Evolutionary conservation across 1,284 basidiomycete genomes (phyloP).

Genomic region (Cerioporus squamosus): DNA sequence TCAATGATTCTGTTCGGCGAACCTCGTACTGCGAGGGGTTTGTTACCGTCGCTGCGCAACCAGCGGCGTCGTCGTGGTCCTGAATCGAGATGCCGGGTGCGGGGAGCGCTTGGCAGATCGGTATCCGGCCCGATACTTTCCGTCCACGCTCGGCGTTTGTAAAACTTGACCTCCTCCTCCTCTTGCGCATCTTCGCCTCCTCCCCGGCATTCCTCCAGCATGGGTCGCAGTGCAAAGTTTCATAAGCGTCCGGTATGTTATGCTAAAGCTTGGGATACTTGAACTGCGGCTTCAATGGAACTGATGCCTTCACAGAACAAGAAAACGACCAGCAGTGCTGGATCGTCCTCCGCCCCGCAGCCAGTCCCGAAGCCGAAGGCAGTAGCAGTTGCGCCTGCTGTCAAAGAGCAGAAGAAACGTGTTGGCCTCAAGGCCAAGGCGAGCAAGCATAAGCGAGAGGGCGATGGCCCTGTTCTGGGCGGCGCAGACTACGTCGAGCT

Average conservation of each 20-base stretch:
- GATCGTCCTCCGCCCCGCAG: slow-evolving; percentile 10
- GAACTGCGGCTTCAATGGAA: background rate
- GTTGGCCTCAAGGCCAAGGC: slow-evolving; percentile 44
- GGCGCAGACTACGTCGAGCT: slow-evolving; percentile 77
- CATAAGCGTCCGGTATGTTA: slow-evolving; percentile 9
- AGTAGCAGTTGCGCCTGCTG: slow-evolving; percentile 11
- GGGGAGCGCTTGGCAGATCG: too few species aligned
- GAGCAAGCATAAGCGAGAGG: slow-evolving; percentile 32
- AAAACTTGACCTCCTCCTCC: too few species aligned
- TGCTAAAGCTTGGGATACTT: background rate
- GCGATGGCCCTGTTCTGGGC: slow-evolving; percentile 57
- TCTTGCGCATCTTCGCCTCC: too few species aligned
- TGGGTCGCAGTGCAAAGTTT: slow-evolving; percentile 18
- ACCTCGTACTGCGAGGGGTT: too few species aligned
- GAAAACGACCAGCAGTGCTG: slow-evolving; percentile 22
- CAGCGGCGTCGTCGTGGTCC: too few species aligned
- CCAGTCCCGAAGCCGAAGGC: slow-evolving; percentile 3
- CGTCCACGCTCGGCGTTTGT: too few species aligned
- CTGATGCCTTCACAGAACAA: slow-evolving; percentile 20
- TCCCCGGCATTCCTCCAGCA: too few species aligned
- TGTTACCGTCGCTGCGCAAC: too few species aligned
- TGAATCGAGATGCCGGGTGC: too few species aligned
- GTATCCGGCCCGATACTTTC: too few species aligned
- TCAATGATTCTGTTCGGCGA: too few species aligned
- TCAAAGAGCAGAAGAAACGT: slow-evolving; percentile 44